phyloP scores from a whole-genome alignment of 2,329 filamentous ascomycete genomes.

The Gnomoniopsis smithogilvyi region DNA sequence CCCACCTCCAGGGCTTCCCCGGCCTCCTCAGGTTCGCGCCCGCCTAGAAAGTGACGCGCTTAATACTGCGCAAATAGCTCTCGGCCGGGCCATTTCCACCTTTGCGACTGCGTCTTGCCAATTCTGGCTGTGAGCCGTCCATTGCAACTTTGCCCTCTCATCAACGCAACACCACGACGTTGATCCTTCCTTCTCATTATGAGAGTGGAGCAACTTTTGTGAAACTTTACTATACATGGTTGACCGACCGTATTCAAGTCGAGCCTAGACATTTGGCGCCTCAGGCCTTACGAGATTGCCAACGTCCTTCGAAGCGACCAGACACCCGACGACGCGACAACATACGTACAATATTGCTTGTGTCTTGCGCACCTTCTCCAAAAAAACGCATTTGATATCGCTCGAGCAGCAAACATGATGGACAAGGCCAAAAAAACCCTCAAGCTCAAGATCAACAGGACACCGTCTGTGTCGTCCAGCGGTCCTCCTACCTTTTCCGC shows the following conservation, averaged over 20 bases:
- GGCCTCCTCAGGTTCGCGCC: background rate
- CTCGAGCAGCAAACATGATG: slow-evolving; percentile 3
- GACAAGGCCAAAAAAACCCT: slow-evolving; percentile 16
- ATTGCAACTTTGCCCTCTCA: background rate
- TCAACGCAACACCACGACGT: background rate
- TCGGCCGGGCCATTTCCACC: background rate
- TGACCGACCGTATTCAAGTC: background rate
- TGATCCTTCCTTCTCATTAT: background rate
- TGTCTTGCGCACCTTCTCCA: no score
- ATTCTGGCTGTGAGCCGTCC: background rate
- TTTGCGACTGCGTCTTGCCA: background rate
- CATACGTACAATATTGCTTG: background rate
- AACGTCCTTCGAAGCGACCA: background rate
- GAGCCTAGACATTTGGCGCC: background rate
- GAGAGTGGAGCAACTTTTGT: background rate
- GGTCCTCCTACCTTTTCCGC: slow-evolving; percentile 3
- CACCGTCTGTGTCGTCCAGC: slow-evolving; percentile 12
- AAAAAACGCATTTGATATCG: no score
- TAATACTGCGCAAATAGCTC: background rate
- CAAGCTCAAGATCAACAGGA: slow-evolving; percentile 17
- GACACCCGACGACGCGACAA: background rate
- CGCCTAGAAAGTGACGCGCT: background rate
- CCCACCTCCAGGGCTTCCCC: background rate
- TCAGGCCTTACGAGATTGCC: background rate
- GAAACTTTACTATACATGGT: background rate